Evolutionary conservation across 2,329 filamentous ascomycete species (phyloP), one percentile per base, ranked within the genome.

Genomic region (Coniochaeta sp.): DNA sequence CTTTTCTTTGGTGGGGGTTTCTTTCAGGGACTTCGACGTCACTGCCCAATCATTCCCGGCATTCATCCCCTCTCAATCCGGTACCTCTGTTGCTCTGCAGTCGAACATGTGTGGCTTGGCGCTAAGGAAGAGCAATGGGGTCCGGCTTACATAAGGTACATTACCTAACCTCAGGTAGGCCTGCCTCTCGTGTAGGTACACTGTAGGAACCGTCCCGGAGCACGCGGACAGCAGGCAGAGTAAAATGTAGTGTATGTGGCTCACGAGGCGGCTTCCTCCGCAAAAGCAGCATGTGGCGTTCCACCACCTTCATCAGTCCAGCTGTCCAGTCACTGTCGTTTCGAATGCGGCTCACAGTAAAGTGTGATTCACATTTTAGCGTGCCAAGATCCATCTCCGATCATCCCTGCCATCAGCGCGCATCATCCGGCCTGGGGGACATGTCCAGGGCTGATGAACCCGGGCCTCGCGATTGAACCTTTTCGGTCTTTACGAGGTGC

Each of bases 11-110:
- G 47, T 52, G 47, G 47, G 47, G 47, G 47, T 52, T 47, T 17
- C 19, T 47, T 52, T 52, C 47, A 52, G 47, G 47, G 31, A 52
- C 47, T 52, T n/a, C 47, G 47, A 52, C 47, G 47, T 52, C 47
- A 52, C 47, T 8, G 47, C 47, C 47, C 47, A 52, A 52, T 52
- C 47, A 52, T 52, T 14, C 43, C n/a, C n/a, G n/a, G n/a, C n/a
- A n/a, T n/a, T n/a, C n/a, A n/a, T n/a, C n/a, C n/a, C n/a, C n/a
- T n/a, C n/a, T n/a, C n/a, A n/a, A n/a, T n/a, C n/a, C n/a, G n/a
- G n/a, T n/a, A n/a, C n/a, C n/a, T n/a, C n/a, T n/a, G n/a, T n/a
- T 6, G 14, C 38, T 19, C 38, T 14, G 3, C 34, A n/a, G n/a
- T n/a, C n/a, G n/a, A n/a, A n/a, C n/a, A n/a, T n/a, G n/a, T n/a